Evolutionary conservation across 192 early-diverging fungal genomes (phyloP).

Genomic region (Gamsiella multidivaricata): DNA sequence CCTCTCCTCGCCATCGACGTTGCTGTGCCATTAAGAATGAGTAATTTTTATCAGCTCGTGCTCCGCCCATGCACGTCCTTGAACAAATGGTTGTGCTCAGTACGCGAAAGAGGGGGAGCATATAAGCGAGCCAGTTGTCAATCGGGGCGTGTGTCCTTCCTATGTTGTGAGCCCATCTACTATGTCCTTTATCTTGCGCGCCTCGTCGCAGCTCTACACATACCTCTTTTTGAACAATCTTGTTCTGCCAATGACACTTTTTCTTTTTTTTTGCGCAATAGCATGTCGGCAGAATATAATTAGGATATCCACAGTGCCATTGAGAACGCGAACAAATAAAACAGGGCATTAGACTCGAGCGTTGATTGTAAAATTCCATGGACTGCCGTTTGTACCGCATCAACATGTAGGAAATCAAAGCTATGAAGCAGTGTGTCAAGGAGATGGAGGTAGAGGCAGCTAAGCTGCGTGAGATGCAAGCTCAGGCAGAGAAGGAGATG

Average conservation of each 20-base stretch:
- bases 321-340: neutral
- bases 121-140: no score
- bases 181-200: neutral
- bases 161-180: no score
- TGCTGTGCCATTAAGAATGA: no score
- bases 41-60: no score
- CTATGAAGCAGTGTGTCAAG: slow-evolving; percentile 79
- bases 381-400: neutral
- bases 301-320: slow-evolving; percentile 1
- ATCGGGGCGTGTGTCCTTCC: no score
- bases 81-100: no score
- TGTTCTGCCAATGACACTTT: neutral
- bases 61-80: no score
- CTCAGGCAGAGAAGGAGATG: slow-evolving; percentile 83
- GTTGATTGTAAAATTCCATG: neutral
- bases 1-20: no score
- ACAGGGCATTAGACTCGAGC: neutral
- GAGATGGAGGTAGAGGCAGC: slow-evolving; percentile 89
- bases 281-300: slow-evolving; percentile 26
- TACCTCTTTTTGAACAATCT: no score
- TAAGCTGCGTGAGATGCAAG: slow-evolving; percentile 82
- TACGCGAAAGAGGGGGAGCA: no score
- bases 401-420: slow-evolving; percentile 75
- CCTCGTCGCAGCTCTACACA: neutral
- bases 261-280: neutral